Conservation (phyloP, 495 filamentous ascomycete species). For the Barbatosphaeria neglecta region DNA sequence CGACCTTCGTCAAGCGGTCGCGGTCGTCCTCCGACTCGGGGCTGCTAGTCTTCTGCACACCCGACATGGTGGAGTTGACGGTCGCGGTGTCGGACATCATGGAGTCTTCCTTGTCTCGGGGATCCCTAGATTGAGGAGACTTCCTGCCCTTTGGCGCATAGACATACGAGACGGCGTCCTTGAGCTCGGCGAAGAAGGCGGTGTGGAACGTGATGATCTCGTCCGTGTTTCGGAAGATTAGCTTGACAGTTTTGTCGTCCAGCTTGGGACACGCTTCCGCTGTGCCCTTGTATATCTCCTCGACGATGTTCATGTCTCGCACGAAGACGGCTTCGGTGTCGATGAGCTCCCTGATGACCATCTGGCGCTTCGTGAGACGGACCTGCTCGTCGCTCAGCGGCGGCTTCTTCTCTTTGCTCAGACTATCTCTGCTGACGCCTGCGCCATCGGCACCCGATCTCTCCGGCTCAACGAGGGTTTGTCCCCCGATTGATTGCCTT, state of each 20-base stretch:
- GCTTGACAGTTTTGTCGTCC: slow-evolving; percentile 71
- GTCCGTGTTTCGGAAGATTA: slow-evolving; percentile 81
- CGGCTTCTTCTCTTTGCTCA: slow-evolving; percentile 9
- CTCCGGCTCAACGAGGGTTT: neutral
- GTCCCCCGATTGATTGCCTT: neutral
- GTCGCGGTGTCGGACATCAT: slow-evolving; percentile 17
- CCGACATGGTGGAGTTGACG: slow-evolving; percentile 13
- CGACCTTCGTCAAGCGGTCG: slow-evolving; percentile 65
- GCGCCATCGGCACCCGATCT: slow-evolving; percentile 13
- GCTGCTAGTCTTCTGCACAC: slow-evolving; percentile 12
- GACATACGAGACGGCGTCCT: slow-evolving; percentile 59
- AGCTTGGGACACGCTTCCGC: slow-evolving; percentile 69
- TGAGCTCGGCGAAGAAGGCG: slow-evolving; percentile 63
- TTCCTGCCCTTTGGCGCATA: slow-evolving; percentile 47
- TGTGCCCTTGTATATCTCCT: slow-evolving; percentile 95
- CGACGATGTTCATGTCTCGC: slow-evolving; percentile 87
- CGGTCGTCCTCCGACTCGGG: slow-evolving; percentile 36
- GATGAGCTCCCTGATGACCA: slow-evolving; percentile 80
- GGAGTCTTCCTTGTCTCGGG: neutral
- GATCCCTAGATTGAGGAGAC: slow-evolving; percentile 19
- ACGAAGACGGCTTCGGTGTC: slow-evolving; percentile 83
- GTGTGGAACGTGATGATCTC: slow-evolving; percentile 76
- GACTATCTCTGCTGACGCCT: slow-evolving; percentile 9
- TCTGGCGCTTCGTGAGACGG: slow-evolving; percentile 49
- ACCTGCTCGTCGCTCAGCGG: slow-evolving; percentile 28